Evolutionary conservation across 805 yeast genomes (phyloP), one percentile per base, ranked within the genome.

Genomic region (Debaryomyces tyrocola): DNA sequence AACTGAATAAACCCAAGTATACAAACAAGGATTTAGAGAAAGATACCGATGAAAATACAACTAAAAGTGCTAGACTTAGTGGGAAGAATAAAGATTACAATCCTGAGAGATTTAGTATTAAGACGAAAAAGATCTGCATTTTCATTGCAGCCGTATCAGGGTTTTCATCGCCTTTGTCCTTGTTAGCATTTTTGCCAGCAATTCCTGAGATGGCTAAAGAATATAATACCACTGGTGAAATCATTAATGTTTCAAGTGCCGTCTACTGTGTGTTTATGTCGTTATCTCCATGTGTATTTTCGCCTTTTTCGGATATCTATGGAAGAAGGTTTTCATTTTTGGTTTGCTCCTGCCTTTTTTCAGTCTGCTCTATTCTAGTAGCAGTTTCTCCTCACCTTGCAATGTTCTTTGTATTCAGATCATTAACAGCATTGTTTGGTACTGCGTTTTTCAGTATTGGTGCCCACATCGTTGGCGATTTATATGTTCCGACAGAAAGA

Each of bases 391-490:
- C 65, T 27, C 73, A 81, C 51, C 55, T 81, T 36, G 77, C 80
- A 4, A 79, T 78, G 81, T 80, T 79, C 57, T 77, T 70, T 43
- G 64, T 80, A 0, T 79, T 79, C 49, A 60, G 85, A 54, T 69
- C 77, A 4, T 43, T 73, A 10, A 64, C 76, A n/a, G 84, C 81
- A 0, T 53, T 81, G 8, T 74, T 76, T 54, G 85, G 84, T 4
- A 78, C 84, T 1, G 70, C 81, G 0, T 79, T 79, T 48, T 79
- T 80, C 60, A 64, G 78, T 33, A 67, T 79, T 24, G 84, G 83
- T 2, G 82, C 82, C 3, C 67, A 70, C 15, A 66, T 79, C 9
- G 63, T 80, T 11, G 77, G 79, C 15, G 85, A 80, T 56, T 68
- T 79, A 34, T 77, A 70, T 55, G 60, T 60, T 4, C 84, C 84